phyloP scores from a whole-genome alignment of 2,329 filamentous ascomycete genomes.

The Penicillium sp. region DNA sequence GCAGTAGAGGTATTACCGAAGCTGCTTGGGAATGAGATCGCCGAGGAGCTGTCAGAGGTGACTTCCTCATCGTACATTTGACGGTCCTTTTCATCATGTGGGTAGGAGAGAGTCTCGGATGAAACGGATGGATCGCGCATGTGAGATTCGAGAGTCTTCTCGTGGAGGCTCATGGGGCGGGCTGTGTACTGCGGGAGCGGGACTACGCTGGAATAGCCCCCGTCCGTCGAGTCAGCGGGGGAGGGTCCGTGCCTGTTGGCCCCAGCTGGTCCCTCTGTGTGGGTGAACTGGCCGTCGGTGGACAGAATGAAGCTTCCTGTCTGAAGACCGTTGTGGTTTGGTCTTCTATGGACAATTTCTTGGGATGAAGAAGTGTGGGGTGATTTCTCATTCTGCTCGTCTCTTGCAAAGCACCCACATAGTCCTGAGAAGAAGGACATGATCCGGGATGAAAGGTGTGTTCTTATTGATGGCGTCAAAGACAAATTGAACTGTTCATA shows the following conservation, averaged over 20 bases:
- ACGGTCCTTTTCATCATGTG: slow-evolving; percentile 34
- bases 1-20: slow-evolving; percentile 48
- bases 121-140: slow-evolving; percentile 33
- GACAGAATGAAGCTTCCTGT: slow-evolving; percentile 24
- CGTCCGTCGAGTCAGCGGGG: slow-evolving; percentile 23
- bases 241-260: slow-evolving; percentile 18
- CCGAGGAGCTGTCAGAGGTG: slow-evolving; percentile 42
- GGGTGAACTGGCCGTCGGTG: slow-evolving; percentile 19
- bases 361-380: slow-evolving; percentile 3
- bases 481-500: background rate
- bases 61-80: slow-evolving; percentile 33
- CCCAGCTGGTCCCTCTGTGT: slow-evolving; percentile 6
- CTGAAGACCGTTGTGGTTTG: slow-evolving; percentile 15
- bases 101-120: slow-evolving; percentile 17
- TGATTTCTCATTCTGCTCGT: slow-evolving; percentile 11
- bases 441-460: background rate
- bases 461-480: background rate
- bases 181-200: slow-evolving; percentile 46
- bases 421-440: slow-evolving; percentile 27
- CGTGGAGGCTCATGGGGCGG: slow-evolving; percentile 38
- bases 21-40: slow-evolving; percentile 45
- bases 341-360: slow-evolving; percentile 12
- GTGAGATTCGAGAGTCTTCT: slow-evolving; percentile 42
- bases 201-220: slow-evolving; percentile 34
- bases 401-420: slow-evolving; percentile 28